Evolutionary conservation across 2,329 filamentous ascomycete genomes (phyloP).

Genomic region (Teratosphaeria viscida): DNA sequence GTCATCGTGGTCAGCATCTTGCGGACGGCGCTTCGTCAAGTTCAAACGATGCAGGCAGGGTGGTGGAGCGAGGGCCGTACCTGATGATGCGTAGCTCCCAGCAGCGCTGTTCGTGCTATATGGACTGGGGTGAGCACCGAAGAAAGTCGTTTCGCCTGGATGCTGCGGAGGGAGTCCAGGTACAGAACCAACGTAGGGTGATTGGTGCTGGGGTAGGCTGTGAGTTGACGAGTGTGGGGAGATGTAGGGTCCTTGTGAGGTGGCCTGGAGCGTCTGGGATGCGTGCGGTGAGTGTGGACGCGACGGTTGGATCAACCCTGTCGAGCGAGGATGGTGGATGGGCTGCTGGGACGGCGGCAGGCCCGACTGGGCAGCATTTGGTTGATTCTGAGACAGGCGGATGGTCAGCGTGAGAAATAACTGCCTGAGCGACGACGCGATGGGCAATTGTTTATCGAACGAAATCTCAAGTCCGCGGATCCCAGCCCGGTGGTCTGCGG

Average conservation of each 20-base stretch:
- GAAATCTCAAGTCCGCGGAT: not conserved
- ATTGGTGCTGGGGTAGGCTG: slow-evolving; percentile 38
- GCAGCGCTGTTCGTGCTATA: slow-evolving; percentile 75
- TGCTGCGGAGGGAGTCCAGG: slow-evolving; percentile 53
- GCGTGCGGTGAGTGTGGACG: slow-evolving; percentile 54
- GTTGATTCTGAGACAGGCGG: slow-evolving; percentile 16
- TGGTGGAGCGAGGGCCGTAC: slow-evolving; percentile 42
- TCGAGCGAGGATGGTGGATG: slow-evolving; percentile 60
- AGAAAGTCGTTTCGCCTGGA: slow-evolving; percentile 59
- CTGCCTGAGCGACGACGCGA: slow-evolving; percentile 2
- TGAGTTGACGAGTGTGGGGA: slow-evolving; percentile 55
- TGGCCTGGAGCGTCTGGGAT: slow-evolving; percentile 49
- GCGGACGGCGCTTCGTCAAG: slow-evolving; percentile 7
- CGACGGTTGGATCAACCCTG: slow-evolving; percentile 61
- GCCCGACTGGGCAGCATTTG: slow-evolving; percentile 44
- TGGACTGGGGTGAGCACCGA: slow-evolving; percentile 67
- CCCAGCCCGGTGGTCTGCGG: slow-evolving; percentile 5
- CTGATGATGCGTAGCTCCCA: slow-evolving; percentile 77
- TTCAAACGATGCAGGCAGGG: not conserved
- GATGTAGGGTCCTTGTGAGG: slow-evolving; percentile 51
- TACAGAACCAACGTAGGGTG: slow-evolving; percentile 57
- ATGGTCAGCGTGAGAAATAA: slow-evolving; percentile 7
- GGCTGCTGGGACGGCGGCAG: slow-evolving; percentile 51
- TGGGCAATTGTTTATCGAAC: slow-evolving; percentile 3
- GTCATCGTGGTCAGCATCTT: not conserved